Conservation (phyloP, 2,329 filamentous ascomycete genomes). For the Hypoxylon sp. region DNA sequence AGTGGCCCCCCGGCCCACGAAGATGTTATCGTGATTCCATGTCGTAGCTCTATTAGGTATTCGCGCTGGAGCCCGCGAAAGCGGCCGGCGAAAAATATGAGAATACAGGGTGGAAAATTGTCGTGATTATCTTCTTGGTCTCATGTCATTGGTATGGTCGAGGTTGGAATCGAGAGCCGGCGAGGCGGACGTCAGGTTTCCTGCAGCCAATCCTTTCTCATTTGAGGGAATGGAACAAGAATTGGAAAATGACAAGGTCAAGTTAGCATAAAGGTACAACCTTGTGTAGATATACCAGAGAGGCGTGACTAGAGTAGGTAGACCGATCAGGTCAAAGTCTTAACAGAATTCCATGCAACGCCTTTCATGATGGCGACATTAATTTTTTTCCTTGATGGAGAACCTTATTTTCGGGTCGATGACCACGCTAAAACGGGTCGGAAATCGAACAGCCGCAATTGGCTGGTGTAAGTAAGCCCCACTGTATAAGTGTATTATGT, state of each 20-base stretch:
- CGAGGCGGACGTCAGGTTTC: constrained; percentile 23
- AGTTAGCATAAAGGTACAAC: not conserved
- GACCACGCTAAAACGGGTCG: constrained; percentile 30
- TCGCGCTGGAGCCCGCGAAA: constrained; percentile 62
- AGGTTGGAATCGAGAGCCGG: constrained; percentile 25
- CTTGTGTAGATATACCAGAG: not conserved
- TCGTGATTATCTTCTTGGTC: constrained; percentile 33
- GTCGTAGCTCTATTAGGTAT: constrained; percentile 55
- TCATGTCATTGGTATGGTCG: constrained; percentile 48
- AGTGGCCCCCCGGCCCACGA: constrained; percentile 57
- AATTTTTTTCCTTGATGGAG: constrained; percentile 40
- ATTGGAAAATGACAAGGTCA: not conserved
- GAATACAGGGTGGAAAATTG: constrained; percentile 55
- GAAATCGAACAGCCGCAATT: constrained; percentile 28
- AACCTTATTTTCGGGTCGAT: constrained; percentile 4
- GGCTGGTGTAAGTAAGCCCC: not conserved
- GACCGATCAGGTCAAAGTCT: constrained; percentile 16
- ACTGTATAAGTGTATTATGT: not conserved
- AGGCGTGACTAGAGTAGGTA: not conserved
- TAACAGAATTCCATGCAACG: not conserved
- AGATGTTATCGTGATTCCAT: constrained; percentile 61
- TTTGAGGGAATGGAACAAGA: constrained; percentile 25
- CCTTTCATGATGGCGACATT: constrained; percentile 48
- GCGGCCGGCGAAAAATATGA: constrained; percentile 52
- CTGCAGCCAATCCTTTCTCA: constrained; percentile 23